A percentile compares a stretch with the other conserved stretches of the same genome.
Conservation (phyloP, 345 rosid genomes). For the Carallia brachiata region DNA sequence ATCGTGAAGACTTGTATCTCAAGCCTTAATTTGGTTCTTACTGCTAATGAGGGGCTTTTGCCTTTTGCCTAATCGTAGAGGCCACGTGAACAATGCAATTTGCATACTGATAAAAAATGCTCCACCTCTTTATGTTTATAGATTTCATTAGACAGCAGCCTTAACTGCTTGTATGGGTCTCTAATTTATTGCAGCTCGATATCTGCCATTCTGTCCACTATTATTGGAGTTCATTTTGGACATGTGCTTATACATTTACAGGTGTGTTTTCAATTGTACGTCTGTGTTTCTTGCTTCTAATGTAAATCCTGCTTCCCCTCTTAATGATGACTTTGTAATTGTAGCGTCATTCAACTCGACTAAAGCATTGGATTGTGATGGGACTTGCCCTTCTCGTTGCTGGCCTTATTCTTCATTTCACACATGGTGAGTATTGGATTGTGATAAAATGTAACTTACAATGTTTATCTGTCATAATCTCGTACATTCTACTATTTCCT, state of each 20-base stretch:
- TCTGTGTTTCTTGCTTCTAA: neutral
- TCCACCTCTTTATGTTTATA: too few species aligned
- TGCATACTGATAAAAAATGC: too few species aligned
- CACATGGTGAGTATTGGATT: conserved; percentile 48
- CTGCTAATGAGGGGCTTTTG: too few species aligned
- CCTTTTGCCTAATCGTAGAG: too few species aligned
- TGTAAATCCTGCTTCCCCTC: conserved; percentile 9
- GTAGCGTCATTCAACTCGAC: conserved; percentile 62
- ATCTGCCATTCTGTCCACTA: conserved; percentile 71
- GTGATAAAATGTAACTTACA: neutral
- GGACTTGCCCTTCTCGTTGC: conserved; percentile 56
- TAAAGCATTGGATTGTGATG: conserved; percentile 67
- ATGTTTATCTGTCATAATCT: neutral
- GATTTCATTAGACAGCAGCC: neutral
- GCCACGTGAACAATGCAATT: too few species aligned
- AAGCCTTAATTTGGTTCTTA: too few species aligned
- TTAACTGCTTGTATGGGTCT: neutral
- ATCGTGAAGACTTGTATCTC: too few species aligned
- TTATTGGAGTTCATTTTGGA: conserved; percentile 82
- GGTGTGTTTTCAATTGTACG: conserved; percentile 35
- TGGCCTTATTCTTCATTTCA: conserved; percentile 67
- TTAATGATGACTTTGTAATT: conserved; percentile 8
- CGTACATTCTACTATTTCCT: neutral
- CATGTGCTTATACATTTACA: conserved; percentile 65
- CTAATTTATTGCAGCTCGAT: conserved; percentile 56